phyloP scores from a whole-genome alignment of 2,329 filamentous ascomycete genomes.

The Cladosporium sp. region DNA sequence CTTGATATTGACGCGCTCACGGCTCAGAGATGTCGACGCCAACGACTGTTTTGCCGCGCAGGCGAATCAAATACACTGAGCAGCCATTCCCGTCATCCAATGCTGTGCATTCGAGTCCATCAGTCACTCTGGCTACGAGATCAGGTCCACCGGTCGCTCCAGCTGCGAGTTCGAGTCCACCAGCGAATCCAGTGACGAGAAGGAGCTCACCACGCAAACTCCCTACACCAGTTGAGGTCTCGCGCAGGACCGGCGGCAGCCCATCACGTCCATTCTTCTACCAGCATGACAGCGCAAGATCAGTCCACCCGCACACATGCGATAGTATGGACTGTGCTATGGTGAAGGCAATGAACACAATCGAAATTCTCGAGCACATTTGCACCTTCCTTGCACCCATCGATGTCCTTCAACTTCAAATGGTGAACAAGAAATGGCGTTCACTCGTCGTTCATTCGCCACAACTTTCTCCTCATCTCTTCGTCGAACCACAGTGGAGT shows the following conservation, averaged over 20 bases:
- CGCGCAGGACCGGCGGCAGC: background rate
- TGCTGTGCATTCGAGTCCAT: background rate
- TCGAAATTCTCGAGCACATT: conserved; percentile 32
- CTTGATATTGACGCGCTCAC: background rate
- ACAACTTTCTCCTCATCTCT: conserved; percentile 30
- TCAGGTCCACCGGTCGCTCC: too few relatives aligned
- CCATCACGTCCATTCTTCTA: background rate
- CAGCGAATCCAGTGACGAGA: too few relatives aligned
- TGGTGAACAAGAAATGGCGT: conserved; percentile 28
- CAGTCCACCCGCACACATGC: background rate
- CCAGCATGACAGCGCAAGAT: background rate
- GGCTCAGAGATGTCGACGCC: background rate
- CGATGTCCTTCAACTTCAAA: conserved; percentile 26
- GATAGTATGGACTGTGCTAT: conserved; percentile 26
- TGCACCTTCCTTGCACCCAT: conserved; percentile 27
- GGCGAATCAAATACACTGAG: background rate
- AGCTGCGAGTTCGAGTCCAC: background rate
- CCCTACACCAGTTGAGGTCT: background rate
- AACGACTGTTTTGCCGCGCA: background rate
- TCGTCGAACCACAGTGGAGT: conserved; percentile 29
- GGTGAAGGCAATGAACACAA: conserved; percentile 28
- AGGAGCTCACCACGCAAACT: background rate
- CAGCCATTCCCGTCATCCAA: background rate
- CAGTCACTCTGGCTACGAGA: background rate
- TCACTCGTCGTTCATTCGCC: conserved; percentile 27